Conservation (phyloP, 164 flowering plant genomes). For the Tetrastigma voinierianum region DNA sequence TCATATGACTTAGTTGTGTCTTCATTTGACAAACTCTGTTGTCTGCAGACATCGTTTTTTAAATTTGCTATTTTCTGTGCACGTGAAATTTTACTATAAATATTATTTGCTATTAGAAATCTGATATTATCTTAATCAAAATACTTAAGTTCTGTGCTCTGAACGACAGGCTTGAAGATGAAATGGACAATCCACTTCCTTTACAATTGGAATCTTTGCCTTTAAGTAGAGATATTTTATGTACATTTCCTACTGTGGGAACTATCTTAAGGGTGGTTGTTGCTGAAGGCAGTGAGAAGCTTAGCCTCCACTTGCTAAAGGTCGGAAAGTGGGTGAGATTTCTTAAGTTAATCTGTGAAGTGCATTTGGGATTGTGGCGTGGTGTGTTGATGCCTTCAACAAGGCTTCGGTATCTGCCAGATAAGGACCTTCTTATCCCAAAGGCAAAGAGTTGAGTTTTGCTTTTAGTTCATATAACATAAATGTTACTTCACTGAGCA, state of each 20-base stretch:
- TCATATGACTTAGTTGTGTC: too few species aligned
- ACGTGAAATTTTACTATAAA: not conserved
- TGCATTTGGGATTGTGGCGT: slow-evolving; percentile 54
- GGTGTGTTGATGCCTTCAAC: slow-evolving; percentile 50
- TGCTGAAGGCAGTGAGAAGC: slow-evolving; percentile 33
- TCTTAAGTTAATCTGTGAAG: slow-evolving; percentile 41
- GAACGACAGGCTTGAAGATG: slow-evolving; percentile 52
- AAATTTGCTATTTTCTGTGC: too few species aligned
- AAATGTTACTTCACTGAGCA: not conserved
- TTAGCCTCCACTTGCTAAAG: slow-evolving; percentile 31
- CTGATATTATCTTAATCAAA: not conserved
- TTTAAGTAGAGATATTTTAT: slow-evolving; percentile 52
- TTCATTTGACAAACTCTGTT: too few species aligned
- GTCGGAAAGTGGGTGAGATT: slow-evolving; percentile 69
- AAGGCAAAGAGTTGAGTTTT: slow-evolving; percentile 47
- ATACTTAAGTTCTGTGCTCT: slow-evolving; percentile 3
- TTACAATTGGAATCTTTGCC: slow-evolving; percentile 49
- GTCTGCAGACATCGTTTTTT: too few species aligned
- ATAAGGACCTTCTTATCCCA: slow-evolving; percentile 36
- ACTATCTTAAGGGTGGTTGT: slow-evolving; percentile 57
- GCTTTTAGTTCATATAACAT: not conserved
- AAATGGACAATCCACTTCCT: slow-evolving; percentile 49
- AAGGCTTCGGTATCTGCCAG: slow-evolving; percentile 46
- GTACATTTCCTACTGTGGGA: slow-evolving; percentile 70
- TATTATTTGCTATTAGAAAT: not conserved